Evolutionary conservation across 2,329 filamentous ascomycete genomes (phyloP), one percentile per base, ranked within the genome.

Genomic region (Plectosphaerella plurivora): DNA sequence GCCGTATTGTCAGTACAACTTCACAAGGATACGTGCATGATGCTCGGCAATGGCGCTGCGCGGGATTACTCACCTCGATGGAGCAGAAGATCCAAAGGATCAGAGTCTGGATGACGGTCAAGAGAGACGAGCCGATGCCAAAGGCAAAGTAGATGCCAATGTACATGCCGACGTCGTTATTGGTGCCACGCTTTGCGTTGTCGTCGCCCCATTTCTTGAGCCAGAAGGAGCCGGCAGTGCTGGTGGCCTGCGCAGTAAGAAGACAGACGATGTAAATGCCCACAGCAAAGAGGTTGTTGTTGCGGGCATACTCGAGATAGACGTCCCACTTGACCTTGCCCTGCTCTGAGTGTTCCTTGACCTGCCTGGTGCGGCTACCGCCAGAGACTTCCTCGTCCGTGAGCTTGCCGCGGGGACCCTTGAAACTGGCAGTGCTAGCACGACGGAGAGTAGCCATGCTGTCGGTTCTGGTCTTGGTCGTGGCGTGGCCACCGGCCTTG

Each of bases 11-110:
- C 53, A 62, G 53, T 42, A 36, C 18, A 15, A 37, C 41, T 20
- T 16, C 10, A 20, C 15, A 20, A 18, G 41, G 41, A 12, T 24
- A 15, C 18, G 36, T 22, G 11, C 18, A 7, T n/a, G 14, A 12
- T 9, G 14, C 28, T 8, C 7, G 28, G 8, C 8, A 18, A 44
- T 20, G 16, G n/a, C n/a, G 41, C 18, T 10, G 16, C 12, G 18
- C 7, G n/a, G 15, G 15, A 48, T 47, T 15, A 66, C 73, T 50
- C 75, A 90, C 88, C 82, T 99, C 94, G 57, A 99, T 99, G 5
- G 94, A 97, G 73, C 95, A 99, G 74, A 99, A 97, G 59, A 99
- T 97, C 94, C 94, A 99, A 25, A 99, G 78, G 58, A 99, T 91
- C 60, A 99, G 75, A 6, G 93, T 97, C 71, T 97, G 94, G 28